These are phyloP conservation scores for Truncatella angustata DNA, from an alignment of 2,329 filamentous ascomycete genomes.

Conservation along the genomic window DNA sequence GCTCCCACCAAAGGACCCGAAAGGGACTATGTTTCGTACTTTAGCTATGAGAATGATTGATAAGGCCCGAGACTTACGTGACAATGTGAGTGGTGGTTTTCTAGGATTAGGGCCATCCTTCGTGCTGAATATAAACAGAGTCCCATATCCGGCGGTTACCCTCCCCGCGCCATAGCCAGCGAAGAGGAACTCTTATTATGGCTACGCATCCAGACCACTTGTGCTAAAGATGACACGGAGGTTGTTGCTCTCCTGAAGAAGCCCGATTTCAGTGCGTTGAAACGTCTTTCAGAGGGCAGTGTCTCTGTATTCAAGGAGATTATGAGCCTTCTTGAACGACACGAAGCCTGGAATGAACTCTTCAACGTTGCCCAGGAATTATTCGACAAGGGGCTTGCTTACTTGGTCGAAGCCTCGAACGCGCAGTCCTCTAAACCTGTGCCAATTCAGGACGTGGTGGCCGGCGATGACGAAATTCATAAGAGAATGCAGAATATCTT, in stretches of 20 bases:
- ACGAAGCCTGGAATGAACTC: conserved; percentile 19
- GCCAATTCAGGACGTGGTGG: not conserved
- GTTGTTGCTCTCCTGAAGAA: conserved; percentile 15
- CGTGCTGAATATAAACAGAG: conserved; percentile 8
- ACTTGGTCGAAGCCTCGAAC: conserved; percentile 10
- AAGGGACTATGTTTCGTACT: conserved; percentile 7
- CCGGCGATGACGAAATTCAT: not conserved
- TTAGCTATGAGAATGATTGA: conserved; percentile 6
- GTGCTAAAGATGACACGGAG: not conserved
- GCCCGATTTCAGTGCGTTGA: conserved; percentile 16
- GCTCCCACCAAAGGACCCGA: not conserved
- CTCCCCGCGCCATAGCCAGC: conserved; percentile 8
- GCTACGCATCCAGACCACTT: conserved; percentile 19
- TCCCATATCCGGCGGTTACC: conserved; percentile 2
- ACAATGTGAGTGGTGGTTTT: not conserved
- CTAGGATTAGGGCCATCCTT: not conserved
- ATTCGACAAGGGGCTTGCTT: conserved; percentile 19
- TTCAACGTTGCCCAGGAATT: conserved; percentile 15
- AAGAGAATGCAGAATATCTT: not conserved
- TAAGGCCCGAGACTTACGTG: conserved; percentile 8
- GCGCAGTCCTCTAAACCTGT: not conserved
- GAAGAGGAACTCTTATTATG: conserved; percentile 23
- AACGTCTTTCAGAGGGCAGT: conserved; percentile 20
- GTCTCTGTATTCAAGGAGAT: conserved; percentile 15
- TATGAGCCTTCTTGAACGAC: conserved; percentile 15